phyloP scores from a whole-genome alignment of 1,284 basidiomycete species.

The Papiliotrema terrestris region DNA sequence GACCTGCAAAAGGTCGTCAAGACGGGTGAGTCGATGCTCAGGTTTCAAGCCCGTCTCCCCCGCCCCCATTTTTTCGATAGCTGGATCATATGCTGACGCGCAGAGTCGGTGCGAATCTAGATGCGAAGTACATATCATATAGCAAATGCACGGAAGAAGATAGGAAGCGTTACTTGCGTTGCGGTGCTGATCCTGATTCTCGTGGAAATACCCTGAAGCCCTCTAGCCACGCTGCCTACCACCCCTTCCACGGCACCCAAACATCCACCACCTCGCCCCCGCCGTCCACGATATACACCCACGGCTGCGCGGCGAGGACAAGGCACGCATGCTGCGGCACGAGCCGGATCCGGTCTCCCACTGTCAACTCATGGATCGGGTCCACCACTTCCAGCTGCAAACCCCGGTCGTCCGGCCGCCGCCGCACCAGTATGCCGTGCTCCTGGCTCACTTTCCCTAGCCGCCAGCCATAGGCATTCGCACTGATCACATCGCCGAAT shows the following conservation, averaged over 20 bases:
- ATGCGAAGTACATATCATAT: background rate
- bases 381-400: constrained; percentile 24
- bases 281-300: constrained; percentile 70
- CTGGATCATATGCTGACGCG: too few relatives aligned
- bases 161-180: too few relatives aligned
- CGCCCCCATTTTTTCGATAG: too few relatives aligned
- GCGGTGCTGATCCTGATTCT: too few relatives aligned
- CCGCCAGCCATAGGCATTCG: constrained; percentile 61
- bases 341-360: constrained; percentile 55
- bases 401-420: constrained; percentile 9
- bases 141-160: too few relatives aligned
- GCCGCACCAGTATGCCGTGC: constrained; percentile 64
- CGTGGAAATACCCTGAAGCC: too few relatives aligned
- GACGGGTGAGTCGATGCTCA: constrained; percentile 33
- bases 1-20: constrained; percentile 46
- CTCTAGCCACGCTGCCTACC: constrained; percentile 56
- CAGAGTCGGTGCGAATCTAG: background rate
- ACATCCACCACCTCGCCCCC: constrained; percentile 66
- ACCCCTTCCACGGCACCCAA: constrained; percentile 88
- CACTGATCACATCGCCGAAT: constrained; percentile 62
- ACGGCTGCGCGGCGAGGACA: constrained; percentile 69
- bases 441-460: constrained; percentile 71
- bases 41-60: too few relatives aligned
- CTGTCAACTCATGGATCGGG: constrained; percentile 44
- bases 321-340: constrained; percentile 59